Percentiles rank a stretch among this genome's conserved stretches.
Conservation (phyloP, 352 stramenopile genomes). For the Pythium aristosporum region DNA sequence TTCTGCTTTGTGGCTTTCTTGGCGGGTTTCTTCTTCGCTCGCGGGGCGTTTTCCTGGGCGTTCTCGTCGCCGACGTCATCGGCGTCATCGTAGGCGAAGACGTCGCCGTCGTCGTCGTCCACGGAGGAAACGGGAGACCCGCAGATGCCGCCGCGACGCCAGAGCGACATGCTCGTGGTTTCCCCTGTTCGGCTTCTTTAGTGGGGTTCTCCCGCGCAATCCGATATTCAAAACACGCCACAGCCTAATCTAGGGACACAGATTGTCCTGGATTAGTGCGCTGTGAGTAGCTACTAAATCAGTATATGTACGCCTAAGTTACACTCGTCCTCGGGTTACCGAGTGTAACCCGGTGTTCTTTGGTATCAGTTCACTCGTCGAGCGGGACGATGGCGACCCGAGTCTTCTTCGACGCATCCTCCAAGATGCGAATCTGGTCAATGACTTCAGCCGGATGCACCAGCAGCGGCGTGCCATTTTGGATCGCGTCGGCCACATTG, state of each 20-base stretch:
- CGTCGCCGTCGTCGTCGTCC: conserved; percentile 11
- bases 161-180: neutral
- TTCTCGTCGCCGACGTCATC: neutral
- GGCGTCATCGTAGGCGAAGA: conserved; percentile 15
- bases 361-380: neutral
- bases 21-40: neutral
- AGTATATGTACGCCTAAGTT: neutral
- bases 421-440: conserved; percentile 70
- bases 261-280: neutral
- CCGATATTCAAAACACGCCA: neutral
- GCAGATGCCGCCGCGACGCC: conserved; percentile 20
- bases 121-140: conserved; percentile 13
- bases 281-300: neutral
- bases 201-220: neutral
- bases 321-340: too few species aligned
- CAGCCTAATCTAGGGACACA: neutral
- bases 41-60: neutral
- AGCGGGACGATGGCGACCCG: conserved; percentile 16
- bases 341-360: too few species aligned
- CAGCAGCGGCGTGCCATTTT: conserved; percentile 38
- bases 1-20: neutral
- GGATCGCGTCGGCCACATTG: conserved; percentile 68
- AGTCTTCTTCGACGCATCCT: conserved; percentile 50
- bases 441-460: conserved; percentile 55
- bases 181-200: neutral